Percentiles rank a stretch among this genome's conserved stretches.
Conservation (phyloP, 805 yeast species). For the Candida tammaniensis region DNA sequence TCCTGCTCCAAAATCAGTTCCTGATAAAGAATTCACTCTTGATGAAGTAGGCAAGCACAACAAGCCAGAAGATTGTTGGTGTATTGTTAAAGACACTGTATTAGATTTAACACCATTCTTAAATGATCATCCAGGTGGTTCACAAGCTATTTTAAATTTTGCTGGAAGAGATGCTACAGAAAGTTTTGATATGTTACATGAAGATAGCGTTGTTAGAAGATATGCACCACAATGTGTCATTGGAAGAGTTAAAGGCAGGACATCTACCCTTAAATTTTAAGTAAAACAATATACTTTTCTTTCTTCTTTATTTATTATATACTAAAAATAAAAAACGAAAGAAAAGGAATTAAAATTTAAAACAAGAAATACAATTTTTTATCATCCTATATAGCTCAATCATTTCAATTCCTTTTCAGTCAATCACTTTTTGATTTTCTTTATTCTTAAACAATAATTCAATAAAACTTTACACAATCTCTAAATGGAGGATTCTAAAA, state of each 20-base stretch:
- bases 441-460: too few species aligned
- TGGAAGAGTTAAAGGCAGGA: constrained; percentile 49
- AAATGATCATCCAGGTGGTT: constrained; percentile 59
- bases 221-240: constrained; percentile 48
- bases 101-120: constrained; percentile 46
- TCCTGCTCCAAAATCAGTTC: constrained; percentile 35
- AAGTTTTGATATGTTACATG: constrained; percentile 53
- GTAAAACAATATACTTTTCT: too few species aligned
- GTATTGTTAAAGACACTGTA: constrained; percentile 51
- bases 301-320: constrained; percentile 14
- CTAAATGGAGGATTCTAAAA: not conserved
- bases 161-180: constrained; percentile 51
- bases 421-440: too few species aligned
- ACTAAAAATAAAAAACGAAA: constrained; percentile 14
- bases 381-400: not conserved
- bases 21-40: constrained; percentile 44
- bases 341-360: constrained; percentile 7
- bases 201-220: constrained; percentile 50
- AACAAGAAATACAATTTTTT: constrained; percentile 3
- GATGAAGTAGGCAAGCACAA: constrained; percentile 51
- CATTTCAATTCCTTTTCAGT: too few species aligned
- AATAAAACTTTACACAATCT: not conserved
- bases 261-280: constrained; percentile 41
- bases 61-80: constrained; percentile 49
- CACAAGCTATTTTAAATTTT: constrained; percentile 47